These are phyloP conservation scores for Trichaptum fuscoviolaceum DNA, from an alignment of 768 basidiomycete species.

Conservation along the genomic window DNA sequence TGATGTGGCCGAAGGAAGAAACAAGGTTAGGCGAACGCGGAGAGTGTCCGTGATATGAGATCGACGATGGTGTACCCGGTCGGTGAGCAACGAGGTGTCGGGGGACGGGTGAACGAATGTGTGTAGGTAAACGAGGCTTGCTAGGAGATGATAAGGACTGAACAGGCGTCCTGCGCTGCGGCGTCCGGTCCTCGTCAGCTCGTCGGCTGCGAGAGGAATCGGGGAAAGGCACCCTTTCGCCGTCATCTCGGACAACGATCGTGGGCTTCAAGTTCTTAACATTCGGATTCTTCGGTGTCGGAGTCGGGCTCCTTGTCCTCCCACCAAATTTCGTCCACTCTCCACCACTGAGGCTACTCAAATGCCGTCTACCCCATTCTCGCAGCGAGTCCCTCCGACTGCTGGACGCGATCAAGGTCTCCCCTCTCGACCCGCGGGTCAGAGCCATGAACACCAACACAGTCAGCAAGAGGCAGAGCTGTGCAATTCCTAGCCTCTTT, in stretches of 20 bases:
- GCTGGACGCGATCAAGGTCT: slow-evolving; percentile 13
- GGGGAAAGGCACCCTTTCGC: background rate
- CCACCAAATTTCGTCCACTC: slow-evolving; percentile 35
- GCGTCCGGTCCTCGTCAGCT: background rate
- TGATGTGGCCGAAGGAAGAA: slow-evolving; percentile 26
- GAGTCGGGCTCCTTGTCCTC: slow-evolving; percentile 30
- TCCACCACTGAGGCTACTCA: slow-evolving; percentile 43
- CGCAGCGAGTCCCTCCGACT: slow-evolving; percentile 27
- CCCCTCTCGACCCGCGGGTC: slow-evolving; percentile 63
- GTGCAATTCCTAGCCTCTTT: slow-evolving; percentile 84
- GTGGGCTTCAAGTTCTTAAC: background rate
- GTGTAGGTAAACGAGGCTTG: background rate
- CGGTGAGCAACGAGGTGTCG: slow-evolving; percentile 9
- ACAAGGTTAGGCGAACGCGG: slow-evolving; percentile 12
- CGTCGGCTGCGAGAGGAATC: background rate
- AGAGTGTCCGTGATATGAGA: slow-evolving; percentile 21
- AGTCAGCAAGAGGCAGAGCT: slow-evolving; percentile 76
- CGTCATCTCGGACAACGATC: background rate
- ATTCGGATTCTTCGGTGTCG: slow-evolving; percentile 10
- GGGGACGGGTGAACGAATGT: background rate
- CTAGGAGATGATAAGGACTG: background rate
- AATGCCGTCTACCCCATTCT: slow-evolving; percentile 52
- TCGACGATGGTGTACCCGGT: slow-evolving; percentile 12
- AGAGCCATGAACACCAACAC: slow-evolving; percentile 85
- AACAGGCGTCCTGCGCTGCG: background rate